phyloP scores from a whole-genome alignment of 129 eudicot species.

The Helianthus tuberosus region DNA sequence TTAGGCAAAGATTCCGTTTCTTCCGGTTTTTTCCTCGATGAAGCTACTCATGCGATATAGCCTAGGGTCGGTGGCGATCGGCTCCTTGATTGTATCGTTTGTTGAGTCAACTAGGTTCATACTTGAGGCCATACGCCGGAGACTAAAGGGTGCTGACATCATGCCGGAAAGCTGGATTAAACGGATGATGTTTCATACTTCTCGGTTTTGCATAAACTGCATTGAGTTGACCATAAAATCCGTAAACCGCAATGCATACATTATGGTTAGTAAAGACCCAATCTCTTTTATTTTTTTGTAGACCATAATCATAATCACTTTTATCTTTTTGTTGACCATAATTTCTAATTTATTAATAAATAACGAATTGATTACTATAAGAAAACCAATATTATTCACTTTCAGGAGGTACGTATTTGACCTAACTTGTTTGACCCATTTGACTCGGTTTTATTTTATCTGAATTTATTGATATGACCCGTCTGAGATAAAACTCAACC shows the following conservation, averaged over 20 bases:
- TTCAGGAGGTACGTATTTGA: background rate
- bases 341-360: background rate
- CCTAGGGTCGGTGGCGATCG: slow-evolving; percentile 85
- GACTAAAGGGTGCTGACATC: slow-evolving; percentile 65
- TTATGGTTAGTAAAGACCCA: slow-evolving; percentile 58
- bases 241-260: slow-evolving; percentile 89
- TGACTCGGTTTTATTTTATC: background rate
- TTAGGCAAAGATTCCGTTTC: slow-evolving; percentile 83
- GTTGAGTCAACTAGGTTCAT: slow-evolving; percentile 78
- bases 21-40: slow-evolving; percentile 93
- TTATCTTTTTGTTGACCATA: background rate
- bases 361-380: background rate
- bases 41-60: slow-evolving; percentile 78
- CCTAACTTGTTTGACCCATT: background rate
- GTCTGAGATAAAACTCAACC: no score
- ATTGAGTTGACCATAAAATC: slow-evolving; percentile 79
- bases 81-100: slow-evolving; percentile 76
- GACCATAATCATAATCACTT: background rate
- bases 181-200: slow-evolving; percentile 53
- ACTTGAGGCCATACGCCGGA: slow-evolving; percentile 80
- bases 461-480: no score
- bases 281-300: background rate
- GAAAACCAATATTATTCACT: background rate
- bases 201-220: slow-evolving; percentile 52
- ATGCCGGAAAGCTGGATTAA: slow-evolving; percentile 68